Base-by-base conservation (phyloP, 768 basidiomycete species). In the Amanita rubescens region DNA sequence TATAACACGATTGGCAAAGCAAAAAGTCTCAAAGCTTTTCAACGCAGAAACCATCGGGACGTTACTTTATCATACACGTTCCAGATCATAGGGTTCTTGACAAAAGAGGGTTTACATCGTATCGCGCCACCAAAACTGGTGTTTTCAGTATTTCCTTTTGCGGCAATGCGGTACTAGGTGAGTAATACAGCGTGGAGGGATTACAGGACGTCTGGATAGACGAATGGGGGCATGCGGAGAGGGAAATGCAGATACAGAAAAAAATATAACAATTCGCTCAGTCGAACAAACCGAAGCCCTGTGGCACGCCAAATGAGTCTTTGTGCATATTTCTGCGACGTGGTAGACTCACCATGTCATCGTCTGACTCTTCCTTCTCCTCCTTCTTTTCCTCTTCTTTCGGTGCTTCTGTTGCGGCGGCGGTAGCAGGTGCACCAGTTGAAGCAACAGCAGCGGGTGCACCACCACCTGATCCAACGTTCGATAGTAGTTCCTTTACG, bases 261-360 rank as follows among this genome's bases (percentile, higher is more conserved):
- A 51, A 52, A 37, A 63, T 52, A 27, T 48, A 59, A 61, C 57
- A 63, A 61, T 71, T 43, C 17, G 58, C 54, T 79, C 78, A 94
- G 75, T 94, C 91, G 85, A 95, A 95, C 58, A 95, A 81, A 76
- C 93, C 91, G 81, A 95, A 94, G 78, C 93, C 93, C 93, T 91
- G 58, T 8, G 38, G 5, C 58, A 32, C 49, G 25, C 51, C 25
- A 17, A 24, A 15, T 33, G 1, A 53, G 30, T 43, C 19, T 35
- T 5, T 3, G n/a, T n/a, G 9, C 11, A 30, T 20, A n/a, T 8
- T 22, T n/a, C 19, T 20, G 41, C 15, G 2, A 25, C 1, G 2
- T 27, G 51, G 17, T 51, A 44, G 30, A 71, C 83, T 55, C 59
- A 90, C 87, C 88, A 90, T 88, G 67, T 91, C 90, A 55, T 94